A percentile compares a stretch with the other conserved stretches of the same genome.
Conservation (phyloP, 192 early-diverging fungal genomes). For the Backusella mclennaniae region DNA sequence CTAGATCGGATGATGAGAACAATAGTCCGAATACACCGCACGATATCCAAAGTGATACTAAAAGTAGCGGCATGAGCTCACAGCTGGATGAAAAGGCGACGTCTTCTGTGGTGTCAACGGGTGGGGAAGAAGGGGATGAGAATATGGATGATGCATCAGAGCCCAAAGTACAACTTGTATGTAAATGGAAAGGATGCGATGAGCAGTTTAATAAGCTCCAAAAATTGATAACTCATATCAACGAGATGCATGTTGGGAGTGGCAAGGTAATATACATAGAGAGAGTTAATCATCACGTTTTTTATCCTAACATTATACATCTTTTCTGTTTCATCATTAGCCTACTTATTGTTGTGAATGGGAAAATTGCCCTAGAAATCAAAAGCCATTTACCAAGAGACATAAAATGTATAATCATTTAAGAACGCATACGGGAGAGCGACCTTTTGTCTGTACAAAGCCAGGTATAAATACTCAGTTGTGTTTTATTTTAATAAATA, state of each 20-base stretch:
- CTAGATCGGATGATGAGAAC: constrained; percentile 18
- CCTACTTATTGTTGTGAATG: constrained; percentile 50
- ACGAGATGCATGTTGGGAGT: constrained; percentile 51
- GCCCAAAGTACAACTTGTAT: constrained; percentile 16
- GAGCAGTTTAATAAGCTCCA: constrained; percentile 42
- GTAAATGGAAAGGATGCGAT: constrained; percentile 51
- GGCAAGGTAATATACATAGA: constrained; percentile 44
- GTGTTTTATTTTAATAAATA: no score
- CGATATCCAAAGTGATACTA: not conserved
- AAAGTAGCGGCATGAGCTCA: not conserved
- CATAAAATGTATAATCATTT: constrained; percentile 73
- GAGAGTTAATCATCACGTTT: not conserved
- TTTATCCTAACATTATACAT: not conserved
- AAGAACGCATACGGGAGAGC: constrained; percentile 73
- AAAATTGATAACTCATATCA: constrained; percentile 49
- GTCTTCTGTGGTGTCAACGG: not conserved
- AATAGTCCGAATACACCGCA: constrained; percentile 21
- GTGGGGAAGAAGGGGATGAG: not conserved
- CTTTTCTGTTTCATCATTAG: constrained; percentile 10
- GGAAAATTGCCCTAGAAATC: constrained; percentile 47
- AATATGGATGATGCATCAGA: constrained; percentile 1
- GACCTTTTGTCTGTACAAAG: constrained; percentile 64
- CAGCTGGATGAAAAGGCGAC: not conserved
- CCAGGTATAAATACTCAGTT: constrained; percentile 24
- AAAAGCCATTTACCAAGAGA: constrained; percentile 66